Evolutionary conservation across 768 basidiomycete genomes (phyloP), one percentile per base, ranked within the genome.

Genomic region (Podaxis mareebaensis): DNA sequence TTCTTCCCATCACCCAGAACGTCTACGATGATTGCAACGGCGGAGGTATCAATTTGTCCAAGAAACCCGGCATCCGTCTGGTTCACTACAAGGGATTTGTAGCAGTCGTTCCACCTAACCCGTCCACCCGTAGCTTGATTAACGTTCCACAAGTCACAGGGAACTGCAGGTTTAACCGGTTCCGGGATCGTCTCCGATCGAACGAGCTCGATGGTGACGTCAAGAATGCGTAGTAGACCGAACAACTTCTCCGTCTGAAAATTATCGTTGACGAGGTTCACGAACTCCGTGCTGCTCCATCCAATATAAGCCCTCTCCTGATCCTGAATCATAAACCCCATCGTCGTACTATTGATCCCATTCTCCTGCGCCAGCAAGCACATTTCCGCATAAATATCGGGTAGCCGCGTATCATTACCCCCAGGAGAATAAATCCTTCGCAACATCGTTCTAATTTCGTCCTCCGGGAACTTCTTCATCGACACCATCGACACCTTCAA

Each of bases 1-100:
- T 55, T 55, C 22, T 59, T 69, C 26, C 68, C 66, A 38, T 69
- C 69, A 7, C 68, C 69, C 7, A 70, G 49, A 33, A 67, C 53
- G 30, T 66, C 61, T 4, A 13, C 63, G 33, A 67, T 40, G 20
- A 69, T 64, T 22, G 63, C 33, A 20, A 67, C 57, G 20, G 68
- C 52, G 15, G 69, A 69, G 0, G 65, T 61, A 56, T 70, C 68
- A 7, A 69, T 13, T 40, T 64, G 67, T 13, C 68, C 68, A 7
- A 67, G 46, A 39, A 65, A 70, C 3, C 42, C 15, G 40, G 58
- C 63, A 39, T 24, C 62, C 26, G 49, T 44, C 17, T 53, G 62
- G 52, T 38, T 61, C 40, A 22, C 12, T 46, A 36, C 5, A 36
- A 44, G 6, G 61, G 49, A 40, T 64, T 51, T 51, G 20, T 17